These are phyloP conservation scores for Fusarium proliferatum DNA, from an alignment of 2,329 filamentous ascomycete genomes.

Conservation along the genomic window DNA sequence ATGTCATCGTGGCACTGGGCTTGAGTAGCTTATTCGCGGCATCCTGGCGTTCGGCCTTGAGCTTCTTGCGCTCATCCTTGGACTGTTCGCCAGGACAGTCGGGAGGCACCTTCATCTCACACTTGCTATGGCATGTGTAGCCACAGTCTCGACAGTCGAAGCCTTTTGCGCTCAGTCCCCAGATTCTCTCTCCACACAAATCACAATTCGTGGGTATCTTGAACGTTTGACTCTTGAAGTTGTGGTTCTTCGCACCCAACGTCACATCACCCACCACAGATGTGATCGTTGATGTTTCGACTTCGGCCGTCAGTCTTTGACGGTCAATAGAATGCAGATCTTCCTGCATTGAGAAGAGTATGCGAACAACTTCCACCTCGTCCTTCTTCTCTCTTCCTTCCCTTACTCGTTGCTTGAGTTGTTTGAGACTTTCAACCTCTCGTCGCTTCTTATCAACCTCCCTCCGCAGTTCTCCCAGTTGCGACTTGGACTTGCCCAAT, in stretches of 20 bases:
- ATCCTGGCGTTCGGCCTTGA: slow-evolving; percentile 87
- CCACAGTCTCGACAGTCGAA: slow-evolving; percentile 97
- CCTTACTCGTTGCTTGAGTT: slow-evolving; percentile 78
- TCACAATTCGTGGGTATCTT: slow-evolving; percentile 99
- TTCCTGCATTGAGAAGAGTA: slow-evolving; percentile 88
- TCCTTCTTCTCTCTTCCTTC: slow-evolving; percentile 90
- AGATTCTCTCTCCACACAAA: slow-evolving; percentile 94
- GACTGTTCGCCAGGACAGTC: slow-evolving; percentile 93
- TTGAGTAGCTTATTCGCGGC: slow-evolving; percentile 72
- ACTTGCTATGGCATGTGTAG: slow-evolving; percentile 98
- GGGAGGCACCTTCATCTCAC: slow-evolving; percentile 97
- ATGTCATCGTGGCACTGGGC: slow-evolving; percentile 54
- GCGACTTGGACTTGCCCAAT: slow-evolving; percentile 87
- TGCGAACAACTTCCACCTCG: slow-evolving; percentile 84
- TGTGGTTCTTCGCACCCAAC: slow-evolving; percentile 91
- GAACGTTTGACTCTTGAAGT: slow-evolving; percentile 99
- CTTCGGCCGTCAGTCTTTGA: slow-evolving; percentile 86
- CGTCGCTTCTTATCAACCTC: slow-evolving; percentile 88
- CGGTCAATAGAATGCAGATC: slow-evolving; percentile 85
- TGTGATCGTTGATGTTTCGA: slow-evolving; percentile 95
- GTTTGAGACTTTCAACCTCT: slow-evolving; percentile 84
- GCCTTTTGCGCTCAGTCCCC: slow-evolving; percentile 95
- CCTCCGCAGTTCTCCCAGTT: slow-evolving; percentile 80
- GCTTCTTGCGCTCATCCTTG: slow-evolving; percentile 95
- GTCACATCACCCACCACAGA: slow-evolving; percentile 91